Percentiles rank a stretch among this genome's conserved stretches.
These are phyloP conservation scores for Porphyridium purpureum DNA, from an alignment of 23 red algal genomes.

Conservation along the genomic window DNA sequence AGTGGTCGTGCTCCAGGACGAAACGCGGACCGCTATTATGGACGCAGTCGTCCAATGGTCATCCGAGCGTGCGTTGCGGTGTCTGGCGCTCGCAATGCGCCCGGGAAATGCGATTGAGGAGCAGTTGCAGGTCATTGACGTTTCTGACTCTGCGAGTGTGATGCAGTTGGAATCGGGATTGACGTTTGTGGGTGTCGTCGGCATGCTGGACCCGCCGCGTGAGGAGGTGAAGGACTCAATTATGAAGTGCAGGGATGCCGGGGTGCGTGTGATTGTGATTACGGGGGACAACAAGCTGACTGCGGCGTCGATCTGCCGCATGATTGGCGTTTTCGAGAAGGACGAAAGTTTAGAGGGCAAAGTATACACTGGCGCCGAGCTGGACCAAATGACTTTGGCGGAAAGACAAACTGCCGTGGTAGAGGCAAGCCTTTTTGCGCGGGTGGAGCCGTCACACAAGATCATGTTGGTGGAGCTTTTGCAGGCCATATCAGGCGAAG, in stretches of 20 bases:
- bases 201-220: constrained; percentile 94
- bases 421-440: constrained; percentile 60
- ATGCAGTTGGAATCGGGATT: constrained; percentile 47
- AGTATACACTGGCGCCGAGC: constrained; percentile 61
- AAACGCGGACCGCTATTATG: constrained; percentile 18
- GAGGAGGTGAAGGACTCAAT: constrained; percentile 73
- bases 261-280: constrained; percentile 93
- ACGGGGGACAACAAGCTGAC: constrained; percentile 94
- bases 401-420: constrained; percentile 5
- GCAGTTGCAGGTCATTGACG: constrained; percentile 63
- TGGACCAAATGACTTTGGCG: constrained; percentile 15
- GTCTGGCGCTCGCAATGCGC: constrained; percentile 58
- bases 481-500: constrained; percentile 41
- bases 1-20: constrained; percentile 7
- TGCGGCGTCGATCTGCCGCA: constrained; percentile 63
- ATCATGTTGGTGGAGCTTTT: constrained; percentile 56
- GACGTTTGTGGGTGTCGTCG: constrained; percentile 82
- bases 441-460: constrained; percentile 90
- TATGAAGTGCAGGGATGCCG: constrained; percentile 36
- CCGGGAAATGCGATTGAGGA: constrained; percentile 36
- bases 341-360: constrained; percentile 39
- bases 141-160: constrained; percentile 55
- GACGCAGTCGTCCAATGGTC: constrained; percentile 19
- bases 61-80: constrained; percentile 44
- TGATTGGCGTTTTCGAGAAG: constrained; percentile 73